phyloP scores from a whole-genome alignment of 1,284 basidiomycete species.

The Tilletia horrida region DNA sequence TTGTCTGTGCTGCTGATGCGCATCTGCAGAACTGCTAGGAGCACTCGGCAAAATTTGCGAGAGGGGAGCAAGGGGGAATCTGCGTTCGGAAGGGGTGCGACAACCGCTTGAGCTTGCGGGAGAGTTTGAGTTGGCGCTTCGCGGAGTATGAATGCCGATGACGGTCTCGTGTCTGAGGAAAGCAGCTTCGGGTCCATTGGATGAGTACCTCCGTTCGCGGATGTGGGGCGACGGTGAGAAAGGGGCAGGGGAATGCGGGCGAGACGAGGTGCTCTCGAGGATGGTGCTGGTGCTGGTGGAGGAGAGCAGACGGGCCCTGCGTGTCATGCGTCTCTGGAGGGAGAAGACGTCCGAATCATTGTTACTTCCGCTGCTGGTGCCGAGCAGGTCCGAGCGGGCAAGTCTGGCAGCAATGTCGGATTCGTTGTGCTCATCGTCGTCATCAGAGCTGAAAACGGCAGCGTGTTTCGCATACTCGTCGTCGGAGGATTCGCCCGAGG shows the following conservation, averaged over 20 bases:
- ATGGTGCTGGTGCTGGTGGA: conserved; percentile 12
- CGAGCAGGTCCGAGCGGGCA: no score
- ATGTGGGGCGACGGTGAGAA: conserved; percentile 26
- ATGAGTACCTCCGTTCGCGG: conserved; percentile 32
- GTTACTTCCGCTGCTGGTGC: conserved; percentile 3
- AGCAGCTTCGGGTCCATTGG: conserved; percentile 42
- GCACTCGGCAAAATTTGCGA: conserved; percentile 34
- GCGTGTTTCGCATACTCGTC: conserved; percentile 32
- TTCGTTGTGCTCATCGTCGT: neutral
- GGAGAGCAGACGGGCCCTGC: conserved; percentile 4
- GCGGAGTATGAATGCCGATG: conserved; percentile 46
- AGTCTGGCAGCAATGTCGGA: neutral
- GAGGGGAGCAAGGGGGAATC: conserved; percentile 26
- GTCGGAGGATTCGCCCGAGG: conserved; percentile 18
- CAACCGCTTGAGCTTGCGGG: conserved; percentile 17
- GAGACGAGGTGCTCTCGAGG: conserved; percentile 24
- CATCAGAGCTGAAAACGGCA: conserved; percentile 26
- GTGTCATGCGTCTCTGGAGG: conserved; percentile 23
- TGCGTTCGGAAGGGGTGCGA: conserved; percentile 5
- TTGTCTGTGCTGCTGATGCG: neutral
- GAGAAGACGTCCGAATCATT: conserved; percentile 23
- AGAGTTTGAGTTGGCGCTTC: conserved; percentile 23
- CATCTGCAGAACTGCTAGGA: neutral
- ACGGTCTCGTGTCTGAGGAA: conserved; percentile 45
- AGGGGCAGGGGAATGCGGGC: conserved; percentile 28